phyloP scores from a whole-genome alignment of 164 flowering plant species.

The Nymphaea colorata region DNA sequence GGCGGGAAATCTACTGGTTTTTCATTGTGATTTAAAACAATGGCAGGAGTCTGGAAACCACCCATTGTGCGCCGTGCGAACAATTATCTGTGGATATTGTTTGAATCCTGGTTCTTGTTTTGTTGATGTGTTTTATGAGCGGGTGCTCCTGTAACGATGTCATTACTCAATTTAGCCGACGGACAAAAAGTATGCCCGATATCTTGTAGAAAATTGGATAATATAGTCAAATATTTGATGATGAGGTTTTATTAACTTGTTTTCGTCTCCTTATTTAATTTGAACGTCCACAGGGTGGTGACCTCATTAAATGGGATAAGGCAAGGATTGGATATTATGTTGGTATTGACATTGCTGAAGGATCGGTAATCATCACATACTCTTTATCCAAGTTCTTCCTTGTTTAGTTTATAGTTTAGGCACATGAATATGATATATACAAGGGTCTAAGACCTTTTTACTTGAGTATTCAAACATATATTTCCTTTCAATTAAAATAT shows the following conservation, averaged over 20 bases:
- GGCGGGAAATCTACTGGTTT: no score
- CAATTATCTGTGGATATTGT: no score
- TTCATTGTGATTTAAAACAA: no score
- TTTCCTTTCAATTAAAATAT: neutral
- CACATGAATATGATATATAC: neutral
- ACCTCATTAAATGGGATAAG: conserved; percentile 97
- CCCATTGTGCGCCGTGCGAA: no score
- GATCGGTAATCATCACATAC: conserved; percentile 50
- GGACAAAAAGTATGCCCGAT: no score
- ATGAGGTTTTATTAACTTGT: neutral
- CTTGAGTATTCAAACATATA: neutral
- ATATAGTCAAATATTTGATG: neutral
- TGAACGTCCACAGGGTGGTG: conserved; percentile 61
- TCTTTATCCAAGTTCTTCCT: neutral
- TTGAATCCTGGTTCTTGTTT: no score
- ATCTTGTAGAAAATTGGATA: no score
- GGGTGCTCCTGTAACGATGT: no score
- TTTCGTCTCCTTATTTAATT: neutral
- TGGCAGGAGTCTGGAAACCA: no score
- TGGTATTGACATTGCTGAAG: conserved; percentile 94
- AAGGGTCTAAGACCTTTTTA: no score
- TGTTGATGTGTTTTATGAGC: no score
- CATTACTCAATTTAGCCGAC: no score
- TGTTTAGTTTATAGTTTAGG: neutral
- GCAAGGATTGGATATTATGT: conserved; percentile 90